phyloP scores from a whole-genome alignment of 1,284 basidiomycete species.

The Phylloporus sp. region DNA sequence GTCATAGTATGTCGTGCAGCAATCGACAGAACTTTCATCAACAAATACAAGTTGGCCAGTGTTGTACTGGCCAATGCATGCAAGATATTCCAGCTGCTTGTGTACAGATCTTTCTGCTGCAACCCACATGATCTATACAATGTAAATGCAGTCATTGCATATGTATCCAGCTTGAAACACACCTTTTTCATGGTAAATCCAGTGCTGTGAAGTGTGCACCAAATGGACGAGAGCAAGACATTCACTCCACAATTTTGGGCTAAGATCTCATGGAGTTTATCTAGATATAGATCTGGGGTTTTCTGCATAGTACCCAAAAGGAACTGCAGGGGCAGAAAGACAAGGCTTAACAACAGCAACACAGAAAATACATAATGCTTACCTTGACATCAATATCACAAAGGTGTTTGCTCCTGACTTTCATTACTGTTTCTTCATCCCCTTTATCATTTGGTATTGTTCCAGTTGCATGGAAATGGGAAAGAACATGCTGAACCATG shows the following conservation, averaged over 20 bases:
- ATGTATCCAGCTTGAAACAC: not conserved
- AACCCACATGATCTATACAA: slow-evolving; percentile 10
- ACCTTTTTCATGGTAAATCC: slow-evolving; percentile 15
- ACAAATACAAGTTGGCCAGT: slow-evolving; percentile 10
- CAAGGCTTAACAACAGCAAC: too few species aligned
- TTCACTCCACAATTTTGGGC: not conserved
- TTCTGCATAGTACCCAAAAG: not conserved
- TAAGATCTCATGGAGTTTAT: slow-evolving; percentile 4
- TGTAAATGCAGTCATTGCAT: too few species aligned
- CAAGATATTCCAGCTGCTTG: not conserved
- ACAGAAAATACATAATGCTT: not conserved
- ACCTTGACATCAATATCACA: not conserved
- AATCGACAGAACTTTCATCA: slow-evolving; percentile 12
- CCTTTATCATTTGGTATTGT: not conserved
- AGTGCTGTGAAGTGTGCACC: not conserved
- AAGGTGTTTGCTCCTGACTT: not conserved
- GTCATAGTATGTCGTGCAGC: not conserved
- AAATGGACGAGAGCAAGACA: not conserved
- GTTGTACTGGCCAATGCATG: not conserved
- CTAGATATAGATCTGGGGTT: slow-evolving; percentile 4
- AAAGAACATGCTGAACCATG: slow-evolving; percentile 2
- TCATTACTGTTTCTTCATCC: not conserved
- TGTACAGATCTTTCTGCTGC: not conserved
- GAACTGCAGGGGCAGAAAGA: not conserved
- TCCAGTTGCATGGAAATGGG: slow-evolving; percentile 1